Conservation (phyloP, 1,284 basidiomycete genomes). For the Microbotryomycetes sp. region DNA sequence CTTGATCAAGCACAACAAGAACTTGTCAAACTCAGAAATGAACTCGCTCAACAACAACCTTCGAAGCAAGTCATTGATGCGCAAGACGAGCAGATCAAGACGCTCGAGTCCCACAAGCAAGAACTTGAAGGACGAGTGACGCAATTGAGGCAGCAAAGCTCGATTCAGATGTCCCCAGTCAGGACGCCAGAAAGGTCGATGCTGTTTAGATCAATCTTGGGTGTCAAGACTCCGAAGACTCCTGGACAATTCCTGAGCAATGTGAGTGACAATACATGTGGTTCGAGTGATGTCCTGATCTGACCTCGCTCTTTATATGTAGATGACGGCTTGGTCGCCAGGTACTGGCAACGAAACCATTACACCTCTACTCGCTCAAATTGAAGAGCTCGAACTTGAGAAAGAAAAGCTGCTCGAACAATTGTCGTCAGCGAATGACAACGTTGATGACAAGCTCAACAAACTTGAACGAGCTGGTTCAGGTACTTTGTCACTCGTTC, state of each 20-base stretch:
- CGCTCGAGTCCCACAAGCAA: conserved; percentile 66
- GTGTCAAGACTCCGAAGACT: conserved; percentile 42
- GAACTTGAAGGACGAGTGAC: conserved; percentile 63
- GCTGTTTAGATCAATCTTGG: conserved; percentile 53
- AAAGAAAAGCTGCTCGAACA: conserved; percentile 50
- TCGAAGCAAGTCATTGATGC: conserved; percentile 64
- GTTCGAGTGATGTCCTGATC: conserved; percentile 49
- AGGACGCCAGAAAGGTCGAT: conserved; percentile 33
- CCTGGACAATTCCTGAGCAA: conserved; percentile 63
- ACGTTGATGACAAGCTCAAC: conserved; percentile 75
- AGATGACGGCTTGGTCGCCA: conserved; percentile 26
- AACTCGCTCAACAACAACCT: conserved; percentile 56
- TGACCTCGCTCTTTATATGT: neutral
- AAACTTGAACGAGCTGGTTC: conserved; percentile 69
- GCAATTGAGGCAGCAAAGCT: conserved; percentile 43
- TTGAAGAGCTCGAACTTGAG: conserved; percentile 42
- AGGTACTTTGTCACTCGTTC: conserved; percentile 49
- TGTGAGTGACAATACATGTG: conserved; percentile 47
- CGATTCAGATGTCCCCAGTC: conserved; percentile 42
- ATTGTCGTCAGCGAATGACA: conserved; percentile 67
- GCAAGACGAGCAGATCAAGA: conserved; percentile 62
- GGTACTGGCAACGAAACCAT: conserved; percentile 35
- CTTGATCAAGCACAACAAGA: conserved; percentile 73
- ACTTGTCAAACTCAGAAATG: conserved; percentile 62
- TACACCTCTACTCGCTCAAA: conserved; percentile 42